Evolutionary conservation across 2,329 filamentous ascomycete species (phyloP).

Genomic region (Monosporascus sp.): DNA sequence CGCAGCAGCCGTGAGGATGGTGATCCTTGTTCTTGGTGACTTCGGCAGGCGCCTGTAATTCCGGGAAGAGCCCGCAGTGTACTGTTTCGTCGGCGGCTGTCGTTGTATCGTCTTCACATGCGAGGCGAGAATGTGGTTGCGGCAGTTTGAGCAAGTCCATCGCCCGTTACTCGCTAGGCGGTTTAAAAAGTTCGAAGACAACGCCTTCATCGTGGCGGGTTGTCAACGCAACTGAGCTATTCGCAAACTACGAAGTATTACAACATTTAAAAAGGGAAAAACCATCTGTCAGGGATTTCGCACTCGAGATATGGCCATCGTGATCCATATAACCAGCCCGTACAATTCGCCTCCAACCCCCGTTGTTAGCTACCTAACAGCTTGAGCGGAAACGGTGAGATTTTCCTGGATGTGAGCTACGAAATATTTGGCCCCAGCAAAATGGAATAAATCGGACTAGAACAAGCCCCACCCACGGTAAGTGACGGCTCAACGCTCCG

Average conservation of each 20-base stretch:
- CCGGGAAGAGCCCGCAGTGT: slow-evolving; percentile 16
- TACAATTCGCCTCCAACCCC: no score
- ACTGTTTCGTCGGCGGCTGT: slow-evolving; percentile 15
- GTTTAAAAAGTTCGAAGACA: slow-evolving; percentile 31
- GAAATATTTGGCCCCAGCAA: no score
- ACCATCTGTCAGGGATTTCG: background rate
- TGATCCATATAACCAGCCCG: no score
- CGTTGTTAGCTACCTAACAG: background rate
- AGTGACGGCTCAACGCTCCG: background rate
- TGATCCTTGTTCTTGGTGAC: slow-evolving; percentile 15
- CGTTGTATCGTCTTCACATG: slow-evolving; percentile 14
- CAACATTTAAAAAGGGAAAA: background rate
- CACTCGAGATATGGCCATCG: background rate
- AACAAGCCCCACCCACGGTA: background rate
- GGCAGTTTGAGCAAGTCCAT: slow-evolving; percentile 43
- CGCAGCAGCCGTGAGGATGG: slow-evolving; percentile 44
- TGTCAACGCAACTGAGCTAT: slow-evolving; percentile 1
- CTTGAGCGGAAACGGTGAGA: background rate
- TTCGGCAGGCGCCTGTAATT: slow-evolving; percentile 17
- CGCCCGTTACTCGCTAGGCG: slow-evolving; percentile 33
- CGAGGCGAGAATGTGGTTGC: slow-evolving; percentile 10
- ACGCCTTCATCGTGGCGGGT: slow-evolving; percentile 34
- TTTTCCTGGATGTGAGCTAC: background rate
- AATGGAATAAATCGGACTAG: background rate
- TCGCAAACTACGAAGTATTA: background rate